These are phyloP conservation scores for Candida saitoana DNA, from an alignment of 805 yeast genomes.

Conservation along the genomic window DNA sequence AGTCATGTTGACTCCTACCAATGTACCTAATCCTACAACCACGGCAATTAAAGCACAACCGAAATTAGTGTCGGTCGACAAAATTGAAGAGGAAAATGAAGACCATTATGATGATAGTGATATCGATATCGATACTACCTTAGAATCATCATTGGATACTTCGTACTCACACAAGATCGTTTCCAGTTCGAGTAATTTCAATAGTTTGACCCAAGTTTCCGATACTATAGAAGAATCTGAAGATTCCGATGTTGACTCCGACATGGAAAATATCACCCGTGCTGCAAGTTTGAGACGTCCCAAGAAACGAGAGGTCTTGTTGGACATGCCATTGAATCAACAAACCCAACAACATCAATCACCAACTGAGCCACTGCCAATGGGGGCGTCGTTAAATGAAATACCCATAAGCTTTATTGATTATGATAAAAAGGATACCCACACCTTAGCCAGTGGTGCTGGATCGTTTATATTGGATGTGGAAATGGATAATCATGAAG, in stretches of 20 bases:
- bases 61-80: conserved; percentile 54
- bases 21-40: conserved; percentile 38
- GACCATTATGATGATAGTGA: conserved; percentile 24
- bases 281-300: conserved; percentile 32
- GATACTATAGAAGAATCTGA: conserved; percentile 14
- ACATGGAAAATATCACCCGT: conserved; percentile 41
- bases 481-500: conserved; percentile 21
- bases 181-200: neutral
- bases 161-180: neutral
- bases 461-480: conserved; percentile 33
- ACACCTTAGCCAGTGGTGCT: neutral
- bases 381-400: conserved; percentile 3
- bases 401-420: conserved; percentile 5
- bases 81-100: conserved; percentile 43
- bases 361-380: conserved; percentile 2
- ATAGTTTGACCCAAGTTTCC: neutral
- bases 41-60: conserved; percentile 80
- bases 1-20: neutral
- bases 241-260: conserved; percentile 44
- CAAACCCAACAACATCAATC: neutral
- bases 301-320: neutral
- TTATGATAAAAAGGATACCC: conserved; percentile 2
- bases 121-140: too few relatives aligned
- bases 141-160: neutral
- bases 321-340: neutral